A percentile compares a stretch with the other conserved stretches of the same genome.
phyloP scores from a whole-genome alignment of 345 rosid genomes.

The Microcos paniculata region DNA sequence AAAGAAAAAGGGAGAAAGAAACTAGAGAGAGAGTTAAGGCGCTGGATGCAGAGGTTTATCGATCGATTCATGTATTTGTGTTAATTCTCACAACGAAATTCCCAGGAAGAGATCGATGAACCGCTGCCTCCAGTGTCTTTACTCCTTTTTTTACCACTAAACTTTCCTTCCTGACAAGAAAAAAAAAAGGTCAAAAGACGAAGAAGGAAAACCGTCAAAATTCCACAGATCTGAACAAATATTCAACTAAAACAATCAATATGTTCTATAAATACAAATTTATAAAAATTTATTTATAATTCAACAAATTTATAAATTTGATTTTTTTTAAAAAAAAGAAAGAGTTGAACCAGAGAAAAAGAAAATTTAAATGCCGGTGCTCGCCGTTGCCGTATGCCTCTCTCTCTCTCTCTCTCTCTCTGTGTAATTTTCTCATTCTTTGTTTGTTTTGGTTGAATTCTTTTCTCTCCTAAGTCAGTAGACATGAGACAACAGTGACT shows the following conservation, averaged over 20 bases:
- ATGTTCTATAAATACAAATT: not conserved
- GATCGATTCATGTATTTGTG: slow-evolving; percentile 77
- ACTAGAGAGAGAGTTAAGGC: slow-evolving; percentile 28
- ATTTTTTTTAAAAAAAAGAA: not conserved
- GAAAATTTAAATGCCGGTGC: not conserved
- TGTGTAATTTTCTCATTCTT: not conserved
- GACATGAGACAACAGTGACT: slow-evolving; percentile 12
- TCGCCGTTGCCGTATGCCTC: slow-evolving; percentile 35
- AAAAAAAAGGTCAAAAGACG: not conserved
- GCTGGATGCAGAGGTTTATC: slow-evolving; percentile 99
- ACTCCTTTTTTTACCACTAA: slow-evolving; percentile 5
- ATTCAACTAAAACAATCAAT: not conserved
- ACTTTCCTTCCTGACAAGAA: not conserved
- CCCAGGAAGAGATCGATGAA: slow-evolving; percentile 97
- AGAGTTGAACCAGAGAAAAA: not conserved
- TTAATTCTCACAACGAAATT: slow-evolving; percentile 19
- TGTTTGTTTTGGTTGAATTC: no score
- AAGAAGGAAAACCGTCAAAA: not conserved
- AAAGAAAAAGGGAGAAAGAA: not conserved
- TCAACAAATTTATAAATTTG: not conserved
- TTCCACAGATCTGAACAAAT: slow-evolving; percentile 1
- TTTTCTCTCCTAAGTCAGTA: not conserved
- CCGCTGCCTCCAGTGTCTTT: slow-evolving; percentile 98
- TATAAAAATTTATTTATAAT: not conserved
- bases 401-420: slow-evolving; percentile 23